These are phyloP conservation scores for Eucalyptus leucophloia DNA, from an alignment of 345 rosid genomes.

Conservation along the genomic window DNA sequence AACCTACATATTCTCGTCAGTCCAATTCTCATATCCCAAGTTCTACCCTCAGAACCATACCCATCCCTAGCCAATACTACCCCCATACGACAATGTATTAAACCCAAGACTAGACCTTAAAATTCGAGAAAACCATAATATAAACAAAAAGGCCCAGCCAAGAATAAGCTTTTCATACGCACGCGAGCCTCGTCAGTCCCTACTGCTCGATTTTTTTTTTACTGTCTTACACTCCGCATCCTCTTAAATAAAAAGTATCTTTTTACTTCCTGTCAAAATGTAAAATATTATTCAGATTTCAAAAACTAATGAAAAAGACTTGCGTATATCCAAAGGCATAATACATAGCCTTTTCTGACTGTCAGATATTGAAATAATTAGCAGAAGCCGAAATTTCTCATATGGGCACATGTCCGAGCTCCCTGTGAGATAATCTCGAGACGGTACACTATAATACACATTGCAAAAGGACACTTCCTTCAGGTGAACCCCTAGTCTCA, in stretches of 20 bases:
- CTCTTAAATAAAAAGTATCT: background rate
- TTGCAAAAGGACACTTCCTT: background rate
- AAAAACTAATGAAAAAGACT: background rate
- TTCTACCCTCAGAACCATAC: no score
- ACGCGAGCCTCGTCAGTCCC: background rate
- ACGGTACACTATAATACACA: background rate
- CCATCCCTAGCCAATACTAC: no score
- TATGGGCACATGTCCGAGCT: background rate
- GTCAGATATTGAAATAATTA: background rate
- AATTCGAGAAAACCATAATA: background rate
- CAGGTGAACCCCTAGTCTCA: background rate
- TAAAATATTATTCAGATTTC: background rate
- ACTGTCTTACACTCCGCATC: background rate
- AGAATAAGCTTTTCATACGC: background rate
- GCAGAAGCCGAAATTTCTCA: background rate
- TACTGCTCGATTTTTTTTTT: background rate
- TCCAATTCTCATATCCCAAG: accelerated
- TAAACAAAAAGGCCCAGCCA: background rate
- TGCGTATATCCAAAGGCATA: background rate
- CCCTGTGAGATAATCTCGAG: background rate
- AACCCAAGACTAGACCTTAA: background rate
- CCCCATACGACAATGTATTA: no score
- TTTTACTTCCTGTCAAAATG: background rate
- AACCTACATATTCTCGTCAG: accelerated
- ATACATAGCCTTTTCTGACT: background rate